Percentiles rank a stretch among this genome's conserved stretches.
Evolutionary conservation across 768 basidiomycete genomes (phyloP).

Genomic region (Suillus sp.): DNA sequence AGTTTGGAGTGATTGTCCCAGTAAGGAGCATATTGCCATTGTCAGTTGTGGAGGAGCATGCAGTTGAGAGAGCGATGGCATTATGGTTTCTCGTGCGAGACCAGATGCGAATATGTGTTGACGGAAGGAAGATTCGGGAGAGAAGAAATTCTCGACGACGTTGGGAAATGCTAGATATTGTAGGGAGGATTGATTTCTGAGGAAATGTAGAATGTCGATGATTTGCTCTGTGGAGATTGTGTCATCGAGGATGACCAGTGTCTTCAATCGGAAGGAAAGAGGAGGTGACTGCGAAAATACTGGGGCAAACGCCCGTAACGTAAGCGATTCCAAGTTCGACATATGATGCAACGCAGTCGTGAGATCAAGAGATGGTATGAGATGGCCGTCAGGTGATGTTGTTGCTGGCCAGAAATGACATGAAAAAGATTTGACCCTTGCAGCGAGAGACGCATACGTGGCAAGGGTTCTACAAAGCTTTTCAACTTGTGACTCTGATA

Average conservation of each 20-base stretch:
- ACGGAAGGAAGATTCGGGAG: slow-evolving; percentile 5
- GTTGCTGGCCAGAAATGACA: slow-evolving; percentile 28
- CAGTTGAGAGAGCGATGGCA: slow-evolving; percentile 30
- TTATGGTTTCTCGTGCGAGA: slow-evolving; percentile 9
- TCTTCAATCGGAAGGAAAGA: slow-evolving; percentile 26
- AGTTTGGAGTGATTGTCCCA: slow-evolving; percentile 20
- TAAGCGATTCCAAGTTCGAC: slow-evolving; percentile 30
- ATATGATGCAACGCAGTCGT: slow-evolving; percentile 32
- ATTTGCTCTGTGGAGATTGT: slow-evolving; percentile 26
- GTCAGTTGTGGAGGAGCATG: slow-evolving; percentile 30
- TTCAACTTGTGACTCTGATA: slow-evolving; percentile 17
- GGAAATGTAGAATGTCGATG: slow-evolving; percentile 25
- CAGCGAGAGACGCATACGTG: slow-evolving; percentile 23
- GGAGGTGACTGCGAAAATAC: slow-evolving; percentile 23
- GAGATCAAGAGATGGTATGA: slow-evolving; percentile 22
- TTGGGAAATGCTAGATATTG: slow-evolving; percentile 32
- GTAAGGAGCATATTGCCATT: slow-evolving; percentile 22
- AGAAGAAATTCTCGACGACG: slow-evolving; percentile 19
- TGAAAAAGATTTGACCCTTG: slow-evolving; percentile 25
- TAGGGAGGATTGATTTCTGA: slow-evolving; percentile 27
- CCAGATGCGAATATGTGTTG: slow-evolving; percentile 5
- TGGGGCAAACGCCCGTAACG: slow-evolving; percentile 27
- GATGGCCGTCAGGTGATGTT: slow-evolving; percentile 13
- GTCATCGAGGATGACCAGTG: slow-evolving; percentile 32
- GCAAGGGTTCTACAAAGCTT: slow-evolving; percentile 26